Percentiles rank a stretch among this genome's conserved stretches.
Evolutionary conservation across 2,329 filamentous ascomycete genomes (phyloP).

Genomic region (Fusarium coffeatum): DNA sequence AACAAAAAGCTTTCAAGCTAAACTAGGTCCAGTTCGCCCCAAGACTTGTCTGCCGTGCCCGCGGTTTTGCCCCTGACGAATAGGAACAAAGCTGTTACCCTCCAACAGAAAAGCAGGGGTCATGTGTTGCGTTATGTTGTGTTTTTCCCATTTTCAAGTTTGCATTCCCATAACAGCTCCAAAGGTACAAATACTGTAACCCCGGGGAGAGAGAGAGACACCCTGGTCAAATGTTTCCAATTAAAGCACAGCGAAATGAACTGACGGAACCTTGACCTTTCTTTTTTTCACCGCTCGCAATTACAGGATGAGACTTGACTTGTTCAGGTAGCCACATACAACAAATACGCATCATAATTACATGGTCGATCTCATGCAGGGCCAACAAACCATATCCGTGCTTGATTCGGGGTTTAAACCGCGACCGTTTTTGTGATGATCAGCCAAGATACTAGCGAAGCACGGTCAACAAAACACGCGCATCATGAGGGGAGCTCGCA

Average conservation of each 20-base stretch:
- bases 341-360: background rate
- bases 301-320: constrained; percentile 7
- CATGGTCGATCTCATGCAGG: constrained; percentile 25
- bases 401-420: background rate
- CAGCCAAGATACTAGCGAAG: background rate
- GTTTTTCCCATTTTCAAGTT: background rate
- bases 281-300: constrained; percentile 30
- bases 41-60: constrained; percentile 37
- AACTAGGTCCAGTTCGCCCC: constrained; percentile 29
- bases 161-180: no score
- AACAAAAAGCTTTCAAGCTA: constrained; percentile 39
- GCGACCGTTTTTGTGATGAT: constrained; percentile 10
- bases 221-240: constrained; percentile 33
- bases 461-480: background rate
- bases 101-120: constrained; percentile 24
- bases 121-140: constrained; percentile 23
- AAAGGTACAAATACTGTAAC: no score
- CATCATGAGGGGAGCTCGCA: no score
- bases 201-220: background rate
- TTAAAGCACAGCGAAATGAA: constrained; percentile 37
- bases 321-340: background rate
- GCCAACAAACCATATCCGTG: constrained; percentile 23
- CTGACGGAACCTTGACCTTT: constrained; percentile 18
- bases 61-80: constrained; percentile 19
- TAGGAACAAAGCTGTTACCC: constrained; percentile 20